Evolutionary conservation across 495 filamentous ascomycete species (phyloP), one percentile per base, ranked within the genome.

Genomic region (Xeromyces bisporus): DNA sequence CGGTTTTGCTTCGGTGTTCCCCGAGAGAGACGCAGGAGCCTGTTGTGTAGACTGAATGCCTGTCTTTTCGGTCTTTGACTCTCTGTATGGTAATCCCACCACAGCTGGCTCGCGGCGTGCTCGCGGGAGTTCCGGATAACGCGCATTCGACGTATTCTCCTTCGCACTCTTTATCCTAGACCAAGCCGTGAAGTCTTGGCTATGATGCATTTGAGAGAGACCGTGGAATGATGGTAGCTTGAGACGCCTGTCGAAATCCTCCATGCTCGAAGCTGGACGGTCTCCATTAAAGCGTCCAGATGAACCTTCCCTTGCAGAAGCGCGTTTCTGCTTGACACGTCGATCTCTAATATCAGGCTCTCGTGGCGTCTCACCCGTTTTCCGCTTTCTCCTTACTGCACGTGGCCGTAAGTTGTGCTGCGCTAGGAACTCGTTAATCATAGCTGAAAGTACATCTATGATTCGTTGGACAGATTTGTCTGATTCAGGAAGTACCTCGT

Each of bases 371-470:
- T 33, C 33, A 15, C 28, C 31, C 3, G 6, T 18, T 1, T 32
- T 37, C 9, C 29, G 20, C 29, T 38, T 47, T 21, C 42, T 46
- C 28, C 41, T 47, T 10, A 26, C 25, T 5, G 29, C 26, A 25
- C 50, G 57, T 12, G 78, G 73, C 6, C 63, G 62, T 48, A 80
- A 67, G 35, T 73, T 60, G 36, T 82, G 60, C 31, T 76, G 71
- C 37, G 64, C 71, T 12, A 89, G 42, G 36, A 86, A 86, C 37
- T 76, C 67, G 32, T 62, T 59, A 10, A 73, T 55, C 49, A 81
- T 71, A 2, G 67, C 68, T 15, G 60, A 56, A 18, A 89, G 45
- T 6, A 87, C 60, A 34, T 75, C 67, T 0, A 69, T 38, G 3
- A 79, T 69, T 1, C 54, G 52, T 34, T 67, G 58, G 8, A 75